A percentile compares a stretch with the other conserved stretches of the same genome.
These are phyloP conservation scores for Penicillium daleae DNA, from an alignment of 495 filamentous ascomycete species.

Conservation along the genomic window DNA sequence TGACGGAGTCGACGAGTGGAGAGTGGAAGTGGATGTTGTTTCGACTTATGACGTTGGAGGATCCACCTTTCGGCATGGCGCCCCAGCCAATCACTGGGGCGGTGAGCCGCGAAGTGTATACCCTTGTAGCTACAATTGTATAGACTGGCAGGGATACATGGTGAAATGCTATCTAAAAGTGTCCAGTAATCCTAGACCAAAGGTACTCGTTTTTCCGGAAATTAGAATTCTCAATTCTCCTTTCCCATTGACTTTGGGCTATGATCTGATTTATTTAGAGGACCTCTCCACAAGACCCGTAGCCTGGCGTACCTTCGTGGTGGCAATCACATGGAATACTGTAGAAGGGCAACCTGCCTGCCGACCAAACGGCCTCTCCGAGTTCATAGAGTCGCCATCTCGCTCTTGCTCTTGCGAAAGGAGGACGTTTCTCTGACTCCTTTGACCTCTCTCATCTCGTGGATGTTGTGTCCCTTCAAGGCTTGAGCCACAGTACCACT, in stretches of 20 bases:
- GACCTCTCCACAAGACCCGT: background rate
- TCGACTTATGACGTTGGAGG: background rate
- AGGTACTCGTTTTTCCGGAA: background rate
- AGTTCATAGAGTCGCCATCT: background rate
- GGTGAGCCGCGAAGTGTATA: background rate
- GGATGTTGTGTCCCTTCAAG: background rate
- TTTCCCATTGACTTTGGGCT: background rate
- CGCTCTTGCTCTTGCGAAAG: slow-evolving; percentile 1
- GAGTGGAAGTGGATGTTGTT: background rate
- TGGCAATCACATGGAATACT: background rate
- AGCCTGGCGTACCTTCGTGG: background rate
- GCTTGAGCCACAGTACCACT: background rate
- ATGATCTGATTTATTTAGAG: background rate
- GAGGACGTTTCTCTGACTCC: slow-evolving; percentile 1
- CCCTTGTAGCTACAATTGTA: no score
- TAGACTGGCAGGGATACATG: background rate
- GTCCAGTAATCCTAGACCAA: background rate
- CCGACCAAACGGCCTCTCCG: background rate
- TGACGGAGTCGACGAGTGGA: background rate
- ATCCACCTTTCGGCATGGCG: slow-evolving; percentile 27
- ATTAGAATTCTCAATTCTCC: background rate
- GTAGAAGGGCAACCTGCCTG: background rate
- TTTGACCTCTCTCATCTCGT: background rate
- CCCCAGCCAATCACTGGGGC: slow-evolving; percentile 32
- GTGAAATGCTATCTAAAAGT: background rate